phyloP scores from a whole-genome alignment of 2,329 filamentous ascomycete genomes.

The Chalaropsis thielavioides region DNA sequence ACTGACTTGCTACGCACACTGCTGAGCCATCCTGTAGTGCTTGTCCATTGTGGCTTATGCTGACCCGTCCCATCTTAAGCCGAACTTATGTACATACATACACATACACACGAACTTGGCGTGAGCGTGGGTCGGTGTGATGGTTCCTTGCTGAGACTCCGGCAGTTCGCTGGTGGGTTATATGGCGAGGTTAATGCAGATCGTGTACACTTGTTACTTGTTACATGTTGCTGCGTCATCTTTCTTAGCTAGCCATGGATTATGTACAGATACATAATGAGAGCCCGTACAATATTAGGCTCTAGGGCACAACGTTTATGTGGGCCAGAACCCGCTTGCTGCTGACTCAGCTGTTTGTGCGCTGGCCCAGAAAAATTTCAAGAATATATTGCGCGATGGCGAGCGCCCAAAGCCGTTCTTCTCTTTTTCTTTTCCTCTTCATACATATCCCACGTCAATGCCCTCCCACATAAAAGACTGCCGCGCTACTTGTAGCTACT shows the following conservation, averaged over 20 bases:
- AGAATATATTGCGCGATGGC: conserved; percentile 9
- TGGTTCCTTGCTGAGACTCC: not conserved
- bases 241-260: not conserved
- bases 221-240: not conserved
- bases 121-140: too few species aligned
- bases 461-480: conserved; percentile 15
- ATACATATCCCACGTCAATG: conserved; percentile 36
- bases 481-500: conserved; percentile 21
- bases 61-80: not conserved
- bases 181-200: not conserved
- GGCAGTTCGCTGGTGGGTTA: not conserved
- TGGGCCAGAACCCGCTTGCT: not conserved
- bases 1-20: not conserved
- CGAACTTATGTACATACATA: too few species aligned
- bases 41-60: not conserved
- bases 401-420: conserved; percentile 12
- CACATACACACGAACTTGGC: too few species aligned
- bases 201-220: not conserved
- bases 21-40: not conserved
- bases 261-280: not conserved
- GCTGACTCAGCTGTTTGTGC: conserved; percentile 13
- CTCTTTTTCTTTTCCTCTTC: conserved; percentile 29
- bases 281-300: not conserved
- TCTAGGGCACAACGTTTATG: not conserved
- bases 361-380: not conserved